Evolutionary conservation across 1,139 yeast species (phyloP), one percentile per base, ranked within the genome.

Genomic region (Suhomyces chickasaworum): DNA sequence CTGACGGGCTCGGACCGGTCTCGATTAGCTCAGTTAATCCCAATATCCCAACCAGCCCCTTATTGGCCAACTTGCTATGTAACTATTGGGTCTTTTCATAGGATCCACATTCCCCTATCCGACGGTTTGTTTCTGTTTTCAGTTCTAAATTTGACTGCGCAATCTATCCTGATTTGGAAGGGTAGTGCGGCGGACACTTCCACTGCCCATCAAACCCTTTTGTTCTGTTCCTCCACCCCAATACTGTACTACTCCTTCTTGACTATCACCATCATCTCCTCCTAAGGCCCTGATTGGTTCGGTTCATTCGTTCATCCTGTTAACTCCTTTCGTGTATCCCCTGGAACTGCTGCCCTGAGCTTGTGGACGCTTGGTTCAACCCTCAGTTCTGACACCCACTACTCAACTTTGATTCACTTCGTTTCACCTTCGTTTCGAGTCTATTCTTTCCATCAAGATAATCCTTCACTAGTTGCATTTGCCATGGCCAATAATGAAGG

Each of bases 401-500:
- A n/a, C n/a, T n/a, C n/a, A n/a, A n/a, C n/a, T n/a, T n/a, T n/a
- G n/a, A n/a, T n/a, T n/a, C 12, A 3, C 32, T 25, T n/a, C 32
- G 32, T 29, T 29, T 15, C 18, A 15, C 32, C 32, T 29, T 7
- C 32, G 17, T 13, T 15, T 29, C 10, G 7, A 13, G 32, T 29
- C 16, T 13, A 12, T 13, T 12, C 31, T 17, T 25, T 12, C 12
- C 17, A 7, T 15, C 16, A 8, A 9, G 13, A 17, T 4, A 4
- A 3, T 10, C 32, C 17, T 2, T 29, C 32, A 15, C 32, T 13
- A 17, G 10, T 13, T 29, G 32, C 32, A 29, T 34, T 13, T 15
- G 6, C 15, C 17, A 41, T 41, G 44, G 39, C 39, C 21, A 23
- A 23, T 21, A 7, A 30, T 17, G 32, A 30, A 12, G 36, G 40